Evolutionary conservation across 768 basidiomycete genomes (phyloP).

Genomic region (Lactarius sp.): DNA sequence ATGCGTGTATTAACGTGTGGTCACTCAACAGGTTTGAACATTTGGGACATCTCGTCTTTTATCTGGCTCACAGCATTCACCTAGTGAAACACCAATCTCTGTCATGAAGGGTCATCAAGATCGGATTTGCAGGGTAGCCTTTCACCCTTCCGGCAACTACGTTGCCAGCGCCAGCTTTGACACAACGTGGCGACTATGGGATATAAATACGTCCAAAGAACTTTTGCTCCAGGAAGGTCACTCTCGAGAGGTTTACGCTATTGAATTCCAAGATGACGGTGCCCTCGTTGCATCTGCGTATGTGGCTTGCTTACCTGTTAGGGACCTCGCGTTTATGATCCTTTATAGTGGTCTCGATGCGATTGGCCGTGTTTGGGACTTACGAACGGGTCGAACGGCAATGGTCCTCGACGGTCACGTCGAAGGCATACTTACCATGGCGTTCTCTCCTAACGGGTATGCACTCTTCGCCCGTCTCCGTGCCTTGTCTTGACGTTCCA

Average conservation of each 20-base stretch:
- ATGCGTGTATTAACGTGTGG: constrained; percentile 85
- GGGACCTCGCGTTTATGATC: constrained; percentile 7
- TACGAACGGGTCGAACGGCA: constrained; percentile 90
- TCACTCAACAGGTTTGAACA: constrained; percentile 66
- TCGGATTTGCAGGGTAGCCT: constrained; percentile 89
- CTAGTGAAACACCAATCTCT: constrained; percentile 80
- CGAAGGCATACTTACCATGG: constrained; percentile 84
- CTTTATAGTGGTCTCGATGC: constrained; percentile 82
- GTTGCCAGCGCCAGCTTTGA: constrained; percentile 95
- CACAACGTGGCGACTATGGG: constrained; percentile 97
- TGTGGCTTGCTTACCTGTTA: constrained; percentile 27
- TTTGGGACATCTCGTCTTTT: not conserved
- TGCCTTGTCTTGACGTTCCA: constrained; percentile 13
- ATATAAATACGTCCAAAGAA: constrained; percentile 76
- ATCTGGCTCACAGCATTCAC: constrained; percentile 4
- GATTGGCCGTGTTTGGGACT: constrained; percentile 95
- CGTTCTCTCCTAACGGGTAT: constrained; percentile 94
- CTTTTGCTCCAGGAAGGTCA: constrained; percentile 93
- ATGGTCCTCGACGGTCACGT: constrained; percentile 99
- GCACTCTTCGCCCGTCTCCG: constrained; percentile 28
- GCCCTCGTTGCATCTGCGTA: constrained; percentile 91
- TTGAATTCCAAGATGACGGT: constrained; percentile 97
- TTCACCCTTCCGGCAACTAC: constrained; percentile 94
- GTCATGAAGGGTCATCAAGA: constrained; percentile 84
- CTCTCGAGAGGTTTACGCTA: constrained; percentile 90